Conservation (phyloP, 495 filamentous ascomycete species). For the Cercophora samala region DNA sequence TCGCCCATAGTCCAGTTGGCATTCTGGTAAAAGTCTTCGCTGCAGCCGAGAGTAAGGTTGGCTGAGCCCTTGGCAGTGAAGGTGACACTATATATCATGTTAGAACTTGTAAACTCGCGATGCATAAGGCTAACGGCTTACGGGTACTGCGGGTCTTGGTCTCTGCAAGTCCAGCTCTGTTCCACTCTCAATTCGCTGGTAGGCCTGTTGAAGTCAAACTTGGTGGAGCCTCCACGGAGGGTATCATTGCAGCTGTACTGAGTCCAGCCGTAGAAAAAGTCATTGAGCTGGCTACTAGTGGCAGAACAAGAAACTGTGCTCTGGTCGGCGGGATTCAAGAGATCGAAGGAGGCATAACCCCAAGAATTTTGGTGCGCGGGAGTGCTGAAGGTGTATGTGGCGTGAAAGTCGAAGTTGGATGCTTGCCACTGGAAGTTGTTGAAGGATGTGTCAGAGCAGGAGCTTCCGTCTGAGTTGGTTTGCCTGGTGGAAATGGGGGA, state of each 20-base stretch:
- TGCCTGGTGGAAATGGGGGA: neutral
- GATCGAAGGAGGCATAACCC: constrained; percentile 43
- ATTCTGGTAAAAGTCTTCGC: constrained; percentile 36
- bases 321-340: constrained; percentile 38
- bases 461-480: constrained; percentile 7
- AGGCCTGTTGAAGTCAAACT: constrained; percentile 38
- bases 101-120: constrained; percentile 5
- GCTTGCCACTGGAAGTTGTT: constrained; percentile 36
- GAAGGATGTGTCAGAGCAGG: constrained; percentile 34
- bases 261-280: constrained; percentile 47
- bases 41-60: constrained; percentile 36
- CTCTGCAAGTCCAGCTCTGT: constrained; percentile 44
- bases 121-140: constrained; percentile 30
- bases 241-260: constrained; percentile 35
- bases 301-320: constrained; percentile 36
- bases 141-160: constrained; percentile 37
- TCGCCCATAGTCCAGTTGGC: constrained; percentile 41
- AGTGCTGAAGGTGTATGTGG: constrained; percentile 41
- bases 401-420: constrained; percentile 39
- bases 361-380: constrained; percentile 45
- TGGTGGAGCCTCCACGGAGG: constrained; percentile 17
- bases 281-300: constrained; percentile 37
- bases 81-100: constrained; percentile 27
- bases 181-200: constrained; percentile 35
- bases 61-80: constrained; percentile 37